Evolutionary conservation across 805 yeast species (phyloP), one percentile per base, ranked within the genome.

Genomic region (Saccharomycodes ludwigii): DNA sequence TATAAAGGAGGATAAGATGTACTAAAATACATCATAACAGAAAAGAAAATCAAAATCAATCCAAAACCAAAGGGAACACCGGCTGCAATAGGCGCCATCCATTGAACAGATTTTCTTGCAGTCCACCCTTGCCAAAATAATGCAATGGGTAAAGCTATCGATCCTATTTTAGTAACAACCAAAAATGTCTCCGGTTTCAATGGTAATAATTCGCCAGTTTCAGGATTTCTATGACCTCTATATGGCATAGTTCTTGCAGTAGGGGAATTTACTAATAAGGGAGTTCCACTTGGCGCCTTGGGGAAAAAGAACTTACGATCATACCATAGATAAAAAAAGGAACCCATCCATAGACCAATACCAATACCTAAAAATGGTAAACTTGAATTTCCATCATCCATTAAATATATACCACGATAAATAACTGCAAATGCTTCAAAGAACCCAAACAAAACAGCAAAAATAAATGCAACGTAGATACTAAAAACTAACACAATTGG

Each of bases 61-160:
- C 85, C 80, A 46, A 76, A 76, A 1, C 93, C 91, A 46, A 80
- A 71, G 21, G 86, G 75, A 28, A 78, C 68, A 42, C 94, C 95
- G 1, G 88, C 73, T 34, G 76, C 69, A 16, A 71, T 61, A 6
- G 93, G 82, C 8, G 71, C 78, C 62, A 78, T 74, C 85, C 86
- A 81, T 47, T 76, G 86, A 18, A 80, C 72, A 19, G 45, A 43
- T 3, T 42, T 32, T 43, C 70, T 65, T 7, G 81, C 66, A 3
- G 86, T 66, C 93, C 93, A 81, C 5, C 76, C 93, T 35, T 79
- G 61, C 93, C 91, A 81, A 56, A 81, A 80, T 36, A 81, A 59
- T 0, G 80, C 65, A 24, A 75, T 62, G 4, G 85, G 85, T 38
- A 81, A 59, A 11, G 69, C 66, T 15, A 76, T 50, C 2, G 83